Evolutionary conservation across 1,284 basidiomycete genomes (phyloP), one percentile per base, ranked within the genome.

Genomic region (Rhodotorula sp.): DNA sequence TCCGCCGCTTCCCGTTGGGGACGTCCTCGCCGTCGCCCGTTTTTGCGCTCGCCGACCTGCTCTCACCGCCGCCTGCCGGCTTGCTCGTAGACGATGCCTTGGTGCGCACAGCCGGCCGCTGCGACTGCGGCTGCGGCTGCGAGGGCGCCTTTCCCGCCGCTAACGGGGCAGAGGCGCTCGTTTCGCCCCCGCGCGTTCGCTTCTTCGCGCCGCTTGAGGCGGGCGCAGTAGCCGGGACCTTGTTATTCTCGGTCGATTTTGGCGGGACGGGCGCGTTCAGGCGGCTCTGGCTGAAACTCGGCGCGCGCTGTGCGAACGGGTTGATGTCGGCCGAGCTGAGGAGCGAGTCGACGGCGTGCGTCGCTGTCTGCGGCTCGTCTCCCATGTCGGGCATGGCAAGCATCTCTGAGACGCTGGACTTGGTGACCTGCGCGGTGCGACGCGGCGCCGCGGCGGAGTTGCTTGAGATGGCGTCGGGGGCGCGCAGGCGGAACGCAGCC

Each of bases 1-100:
- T 63, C 36, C 51, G 50, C 60, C 60, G 37, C 60, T 61, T 61
- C 27, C 48, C 60, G 27, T 34, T 32, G 22, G 25, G 44, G 22
- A 17, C 44, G 32, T 61, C 58, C 15, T 10, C 58, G 22, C 27
- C 36, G 5, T 29, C 58, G 44, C 44, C 58, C 5, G 29, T n/a
- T 7, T 59, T 57, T 3, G 36, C 55, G 36, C 36, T 15, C 36
- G 36, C 12, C 57, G 57, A 55, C 29, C 32, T 36, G 22, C 22
- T 56, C 21, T 36, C 32, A 10, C 29, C 32, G 6, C 1, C 36
- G 5, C 19, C 34, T 7, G 21, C 9, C 22, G 6, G 13, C 53
- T 29, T 29, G 10, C 19, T 44, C 27, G 25, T 7, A 10, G 7
- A 51, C 50, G 50, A 51, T 12, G 19, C 44, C 44, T 13, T 44